phyloP scores from a whole-genome alignment of 495 filamentous ascomycete species.

The Annulohypoxylon moriforme region DNA sequence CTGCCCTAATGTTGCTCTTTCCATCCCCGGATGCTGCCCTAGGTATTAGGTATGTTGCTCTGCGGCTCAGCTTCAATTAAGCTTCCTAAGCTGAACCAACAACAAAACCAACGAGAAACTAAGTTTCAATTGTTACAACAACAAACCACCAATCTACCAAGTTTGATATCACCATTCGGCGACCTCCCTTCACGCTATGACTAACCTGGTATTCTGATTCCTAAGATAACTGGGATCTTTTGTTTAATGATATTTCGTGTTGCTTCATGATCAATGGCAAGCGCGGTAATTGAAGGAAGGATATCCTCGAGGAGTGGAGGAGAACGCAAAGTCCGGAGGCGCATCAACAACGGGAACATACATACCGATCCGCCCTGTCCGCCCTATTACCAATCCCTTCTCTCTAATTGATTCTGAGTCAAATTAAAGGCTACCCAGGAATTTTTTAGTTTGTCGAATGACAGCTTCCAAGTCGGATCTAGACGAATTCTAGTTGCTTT shows the following conservation, averaged over 20 bases:
- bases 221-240: constrained; percentile 19
- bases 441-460: neutral
- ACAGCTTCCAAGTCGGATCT: neutral
- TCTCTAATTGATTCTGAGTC: neutral
- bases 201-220: constrained; percentile 19
- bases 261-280: neutral
- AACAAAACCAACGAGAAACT: neutral
- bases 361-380: neutral
- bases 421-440: neutral
- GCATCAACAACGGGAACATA: neutral
- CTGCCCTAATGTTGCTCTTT: neutral
- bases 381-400: constrained; percentile 9
- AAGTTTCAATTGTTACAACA: neutral
- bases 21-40: neutral
- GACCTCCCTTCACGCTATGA: neutral
- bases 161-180: neutral
- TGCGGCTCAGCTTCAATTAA: constrained; percentile 18
- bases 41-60: too few relatives aligned
- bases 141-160: neutral
- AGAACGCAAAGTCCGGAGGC: neutral
- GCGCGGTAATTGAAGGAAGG: constrained; percentile 9
- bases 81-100: neutral
- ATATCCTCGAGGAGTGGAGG: constrained; percentile 8
- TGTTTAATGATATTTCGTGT: constrained; percentile 1
- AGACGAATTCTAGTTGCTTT: neutral